These are phyloP conservation scores for Vachellia pachyceras DNA, from an alignment of 306 rosid species.

Conservation along the genomic window DNA sequence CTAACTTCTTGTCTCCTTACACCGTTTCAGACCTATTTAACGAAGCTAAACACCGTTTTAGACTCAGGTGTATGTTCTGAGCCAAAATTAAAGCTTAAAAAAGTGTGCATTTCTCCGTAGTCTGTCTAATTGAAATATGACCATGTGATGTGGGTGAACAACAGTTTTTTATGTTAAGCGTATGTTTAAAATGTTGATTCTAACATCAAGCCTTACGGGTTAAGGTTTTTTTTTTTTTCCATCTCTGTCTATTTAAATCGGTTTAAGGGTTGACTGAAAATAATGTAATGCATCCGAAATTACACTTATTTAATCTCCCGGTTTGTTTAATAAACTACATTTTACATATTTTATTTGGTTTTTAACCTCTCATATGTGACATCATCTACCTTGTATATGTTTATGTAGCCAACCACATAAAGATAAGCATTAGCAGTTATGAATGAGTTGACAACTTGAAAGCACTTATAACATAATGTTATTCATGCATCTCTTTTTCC, in stretches of 20 bases:
- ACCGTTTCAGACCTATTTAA: background rate
- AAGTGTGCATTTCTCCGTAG: background rate
- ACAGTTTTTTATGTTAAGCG: background rate
- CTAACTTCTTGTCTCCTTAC: background rate
- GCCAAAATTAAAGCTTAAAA: background rate
- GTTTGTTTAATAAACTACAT: background rate
- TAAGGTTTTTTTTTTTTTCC: background rate
- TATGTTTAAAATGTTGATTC: background rate
- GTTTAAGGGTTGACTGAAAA: background rate
- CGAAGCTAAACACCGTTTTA: background rate
- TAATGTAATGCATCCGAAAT: background rate
- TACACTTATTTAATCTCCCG: background rate
- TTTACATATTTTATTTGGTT: background rate
- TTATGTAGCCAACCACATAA: background rate
- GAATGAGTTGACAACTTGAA: background rate
- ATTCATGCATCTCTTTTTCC: background rate
- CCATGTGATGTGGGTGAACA: background rate
- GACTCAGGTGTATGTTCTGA: background rate
- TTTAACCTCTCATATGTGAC: background rate
- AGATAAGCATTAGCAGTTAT: background rate
- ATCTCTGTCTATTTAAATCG: background rate
- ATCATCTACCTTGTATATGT: background rate
- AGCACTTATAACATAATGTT: background rate
- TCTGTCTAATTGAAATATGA: constrained; percentile 14
- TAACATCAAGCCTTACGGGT: background rate